Evolutionary conservation across 371 early-diverging fungal species (phyloP), one percentile per base, ranked within the genome.

Genomic region (Umbelopsis sp.): DNA sequence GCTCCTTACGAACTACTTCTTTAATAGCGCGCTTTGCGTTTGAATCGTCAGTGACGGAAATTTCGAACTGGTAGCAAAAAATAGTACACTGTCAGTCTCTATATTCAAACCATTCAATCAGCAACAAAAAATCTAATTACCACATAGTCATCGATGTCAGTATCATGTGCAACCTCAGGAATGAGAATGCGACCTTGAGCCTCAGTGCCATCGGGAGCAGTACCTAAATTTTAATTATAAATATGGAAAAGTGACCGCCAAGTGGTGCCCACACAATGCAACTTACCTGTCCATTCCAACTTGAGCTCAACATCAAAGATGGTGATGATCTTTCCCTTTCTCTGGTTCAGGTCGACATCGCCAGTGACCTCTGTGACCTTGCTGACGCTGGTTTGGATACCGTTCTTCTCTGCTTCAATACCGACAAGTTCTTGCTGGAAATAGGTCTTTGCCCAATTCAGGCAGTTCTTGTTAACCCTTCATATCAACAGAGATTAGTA

Each of bases 121-220:
- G 10, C 14, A 29, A 45, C 18, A 29, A n/a, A 35, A 16, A 25
- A 50, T 14, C 16, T 37, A 16, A 86, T 53, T 80, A 92, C 92
- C 76, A 92, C 93, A 76, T 92, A 87, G 66, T 95, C 94, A 62
- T 93, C 90, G 5, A 70, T 37, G 11, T 92, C 91, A 10, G 94
- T 93, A 74, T 95, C 97, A 72, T 97, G 96, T 65, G 94, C 94
- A 50, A 94, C 91, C 77, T 98, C 98, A 22, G 97, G 97, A 51
- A 98, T 86, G 20, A 81, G 77, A 73, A 97, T 91, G 66, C 84
- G 88, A 7, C 98, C 98, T 16, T 82, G 74, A 8, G 88, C 92
- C 44, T 79, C 80, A 16, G 80, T 89, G 24, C 90, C 97, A 72
- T 88, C 88, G 32, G 83, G 73, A 46, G 81, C 74, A 50, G 77